Evolutionary conservation across 192 early-diverging fungal species (phyloP).

Genomic region (Coemansia guatemalensis): DNA sequence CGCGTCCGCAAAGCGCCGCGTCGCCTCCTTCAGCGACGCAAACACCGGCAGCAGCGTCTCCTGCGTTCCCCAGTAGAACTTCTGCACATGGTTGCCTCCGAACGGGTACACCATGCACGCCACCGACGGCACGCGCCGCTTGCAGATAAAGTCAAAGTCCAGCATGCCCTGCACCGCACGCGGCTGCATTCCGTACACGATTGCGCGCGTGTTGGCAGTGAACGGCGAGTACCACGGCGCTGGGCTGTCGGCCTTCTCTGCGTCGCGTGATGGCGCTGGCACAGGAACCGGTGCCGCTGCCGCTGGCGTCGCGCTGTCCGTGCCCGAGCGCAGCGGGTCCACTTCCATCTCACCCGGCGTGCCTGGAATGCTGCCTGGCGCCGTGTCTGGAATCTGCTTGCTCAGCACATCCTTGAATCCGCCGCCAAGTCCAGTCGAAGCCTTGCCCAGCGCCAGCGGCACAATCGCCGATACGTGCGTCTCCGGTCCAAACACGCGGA

Average conservation of each 20-base stretch:
- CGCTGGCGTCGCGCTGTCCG: constrained; percentile 16
- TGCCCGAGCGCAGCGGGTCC: constrained; percentile 32
- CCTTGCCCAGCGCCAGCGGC: constrained; percentile 77
- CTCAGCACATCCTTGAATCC: constrained; percentile 59
- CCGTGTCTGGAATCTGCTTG: constrained; percentile 56
- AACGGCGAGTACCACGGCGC: constrained; percentile 75
- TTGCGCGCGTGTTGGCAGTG: constrained; percentile 78
- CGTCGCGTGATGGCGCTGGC: constrained; percentile 27
- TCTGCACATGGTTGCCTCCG: constrained; percentile 97
- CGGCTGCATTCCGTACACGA: constrained; percentile 99
- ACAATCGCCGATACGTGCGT: constrained; percentile 99
- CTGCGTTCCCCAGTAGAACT: constrained; percentile 99
- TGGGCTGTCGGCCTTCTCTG: constrained; percentile 24
- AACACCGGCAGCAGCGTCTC: constrained; percentile 95
- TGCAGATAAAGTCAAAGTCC: constrained; percentile 99
- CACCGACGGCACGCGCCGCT: constrained; percentile 86
- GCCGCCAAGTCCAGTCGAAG: constrained; percentile 57
- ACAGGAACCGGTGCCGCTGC: constrained; percentile 49
- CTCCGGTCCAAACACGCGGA: constrained; percentile 95
- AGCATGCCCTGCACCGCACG: constrained; percentile 99
- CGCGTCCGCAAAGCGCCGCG: constrained; percentile 84
- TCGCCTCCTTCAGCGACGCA: constrained; percentile 82
- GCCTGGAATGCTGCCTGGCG: constrained; percentile 48
- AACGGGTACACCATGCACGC: constrained; percentile 99
- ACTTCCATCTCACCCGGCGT: constrained; percentile 46